Evolutionary conservation across 305 asterid species (phyloP).

Genomic region (Fraxinus angustifolia): DNA sequence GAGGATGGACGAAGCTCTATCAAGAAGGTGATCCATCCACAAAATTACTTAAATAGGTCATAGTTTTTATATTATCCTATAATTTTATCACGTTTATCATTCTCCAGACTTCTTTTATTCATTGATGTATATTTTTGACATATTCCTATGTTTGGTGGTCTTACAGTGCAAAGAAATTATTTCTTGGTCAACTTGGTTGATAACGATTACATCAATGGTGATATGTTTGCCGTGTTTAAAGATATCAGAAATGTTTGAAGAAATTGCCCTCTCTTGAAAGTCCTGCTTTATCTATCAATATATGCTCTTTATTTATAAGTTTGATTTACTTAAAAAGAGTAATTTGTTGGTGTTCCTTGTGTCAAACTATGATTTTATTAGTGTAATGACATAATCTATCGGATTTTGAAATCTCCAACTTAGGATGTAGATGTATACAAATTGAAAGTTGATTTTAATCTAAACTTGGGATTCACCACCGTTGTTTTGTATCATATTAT

Average conservation of each 20-base stretch:
- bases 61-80: background rate
- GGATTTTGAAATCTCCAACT: too few relatives aligned
- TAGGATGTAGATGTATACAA: too few relatives aligned
- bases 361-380: background rate
- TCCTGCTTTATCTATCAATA: background rate
- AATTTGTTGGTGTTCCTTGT: slow-evolving; percentile 19
- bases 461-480: too few relatives aligned
- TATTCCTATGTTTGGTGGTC: background rate
- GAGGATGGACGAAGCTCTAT: slow-evolving; percentile 81
- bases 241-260: slow-evolving; percentile 39
- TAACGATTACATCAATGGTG: slow-evolving; percentile 68
- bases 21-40: slow-evolving; percentile 68
- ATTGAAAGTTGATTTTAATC: too few relatives aligned
- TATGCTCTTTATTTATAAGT: slow-evolving; percentile 5
- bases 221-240: slow-evolving; percentile 59
- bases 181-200: slow-evolving; percentile 94
- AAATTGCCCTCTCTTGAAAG: background rate
- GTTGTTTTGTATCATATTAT: too few relatives aligned
- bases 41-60: slow-evolving; percentile 70
- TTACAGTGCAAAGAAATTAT: slow-evolving; percentile 59
- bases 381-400: background rate
- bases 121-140: background rate
- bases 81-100: background rate
- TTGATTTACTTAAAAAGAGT: background rate
- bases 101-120: background rate